Conservation (phyloP, 202 grass and related monocot species). For the Brachypodium distachyon region DNA sequence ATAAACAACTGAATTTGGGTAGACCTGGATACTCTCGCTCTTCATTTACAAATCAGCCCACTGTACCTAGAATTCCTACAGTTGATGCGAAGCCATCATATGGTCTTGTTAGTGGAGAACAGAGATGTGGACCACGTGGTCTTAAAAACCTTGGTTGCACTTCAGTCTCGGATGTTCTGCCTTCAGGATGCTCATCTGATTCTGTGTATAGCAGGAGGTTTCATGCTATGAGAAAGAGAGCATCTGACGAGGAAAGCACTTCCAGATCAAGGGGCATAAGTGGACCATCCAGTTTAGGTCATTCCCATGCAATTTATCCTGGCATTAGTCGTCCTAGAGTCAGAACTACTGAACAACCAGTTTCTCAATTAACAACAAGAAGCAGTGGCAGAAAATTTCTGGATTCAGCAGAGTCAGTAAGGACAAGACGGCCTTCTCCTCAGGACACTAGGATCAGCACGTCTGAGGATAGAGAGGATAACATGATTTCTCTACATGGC, state of each 20-base stretch:
- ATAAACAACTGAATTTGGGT: constrained; percentile 29
- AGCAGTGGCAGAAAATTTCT: constrained; percentile 26
- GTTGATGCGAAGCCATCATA: not conserved
- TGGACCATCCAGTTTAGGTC: not conserved
- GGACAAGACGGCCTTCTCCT: constrained; percentile 34
- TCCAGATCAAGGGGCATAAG: constrained; percentile 32
- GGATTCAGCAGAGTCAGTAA: constrained; percentile 45
- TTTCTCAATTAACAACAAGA: constrained; percentile 13
- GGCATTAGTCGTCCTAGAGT: not conserved
- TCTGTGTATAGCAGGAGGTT: constrained; percentile 21
- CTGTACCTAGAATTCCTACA: constrained; percentile 2
- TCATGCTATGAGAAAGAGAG: constrained; percentile 38
- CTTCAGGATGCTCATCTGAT: constrained; percentile 38
- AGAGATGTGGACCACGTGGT: constrained; percentile 23
- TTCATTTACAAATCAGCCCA: constrained; percentile 7
- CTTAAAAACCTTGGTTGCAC: constrained; percentile 28
- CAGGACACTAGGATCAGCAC: not conserved
- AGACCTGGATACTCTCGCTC: constrained; percentile 13
- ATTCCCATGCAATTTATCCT: not conserved
- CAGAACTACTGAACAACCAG: not conserved
- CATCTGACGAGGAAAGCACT: constrained; percentile 36
- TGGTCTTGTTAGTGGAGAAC: constrained; percentile 27
- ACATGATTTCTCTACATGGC: constrained; percentile 7
- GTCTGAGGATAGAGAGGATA: constrained; percentile 20
- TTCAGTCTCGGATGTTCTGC: constrained; percentile 35